Evolutionary conservation across 1,284 basidiomycete genomes (phyloP), one percentile per base, ranked within the genome.

Genomic region (Fomitopsis betulina): DNA sequence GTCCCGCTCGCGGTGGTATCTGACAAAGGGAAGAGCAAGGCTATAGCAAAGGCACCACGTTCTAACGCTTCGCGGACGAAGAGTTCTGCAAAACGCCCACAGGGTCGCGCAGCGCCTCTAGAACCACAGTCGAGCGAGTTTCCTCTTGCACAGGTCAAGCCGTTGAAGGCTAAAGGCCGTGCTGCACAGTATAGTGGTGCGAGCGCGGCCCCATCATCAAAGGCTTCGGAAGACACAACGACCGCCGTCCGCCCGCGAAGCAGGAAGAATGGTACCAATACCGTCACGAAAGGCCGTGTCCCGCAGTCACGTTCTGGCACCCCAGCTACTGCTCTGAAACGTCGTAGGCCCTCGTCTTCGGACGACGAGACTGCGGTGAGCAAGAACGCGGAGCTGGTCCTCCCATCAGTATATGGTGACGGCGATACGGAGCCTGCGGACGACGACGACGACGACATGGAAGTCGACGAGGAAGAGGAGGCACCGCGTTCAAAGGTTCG

Each of bases 341-440:
- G 47, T 30, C 53, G 43, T 32, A 56, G 33, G 38, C 35, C 53
- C 19, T 42, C 54, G 19, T 43, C 54, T 6, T 62, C 60, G 9
- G 56, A 63, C 12, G 50, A 37, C 27, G 60, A 54, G 13, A 64
- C 57, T 2, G 47, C 58, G 15, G 58, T 57, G 25, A 53, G 38
- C 51, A 30, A 64, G 17, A 64, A 69, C 32, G 70, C 72, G 38
- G 66, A 64, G 53, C 50, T 30, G 32, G 45, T 56, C 45, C 32
- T 65, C 2, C 54, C 56, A 47, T 57, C 62, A 13, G 33, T 2
- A 8, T 25, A 58, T 13, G 60, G 53, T 13, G 66, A 69, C 5
- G 70, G 66, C 42, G 73, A 75, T 25, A 80, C 78, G 5, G 80
- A 81, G 49, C 73, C 72, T 8, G 78, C 76, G 2, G 79, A 82